Evolutionary conservation across 2,329 filamentous ascomycete genomes (phyloP).

Genomic region (Fusarium falciforme): DNA sequence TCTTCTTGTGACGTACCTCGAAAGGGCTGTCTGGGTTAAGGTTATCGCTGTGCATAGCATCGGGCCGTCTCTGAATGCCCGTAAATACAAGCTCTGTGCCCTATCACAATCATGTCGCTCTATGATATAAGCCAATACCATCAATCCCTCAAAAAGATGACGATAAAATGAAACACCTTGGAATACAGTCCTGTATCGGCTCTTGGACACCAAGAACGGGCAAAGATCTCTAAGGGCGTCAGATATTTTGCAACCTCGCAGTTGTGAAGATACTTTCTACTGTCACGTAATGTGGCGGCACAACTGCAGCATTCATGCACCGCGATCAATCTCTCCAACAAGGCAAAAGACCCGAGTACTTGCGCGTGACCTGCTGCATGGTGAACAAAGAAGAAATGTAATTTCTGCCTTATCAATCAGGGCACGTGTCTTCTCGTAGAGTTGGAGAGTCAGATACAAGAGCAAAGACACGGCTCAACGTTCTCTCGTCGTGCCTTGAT

Average conservation of each 20-base stretch:
- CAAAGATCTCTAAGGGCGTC: too few relatives aligned
- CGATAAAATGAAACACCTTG: neutral
- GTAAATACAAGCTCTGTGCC: neutral
- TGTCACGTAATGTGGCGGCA: neutral
- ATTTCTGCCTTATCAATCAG: neutral
- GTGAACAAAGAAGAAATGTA: neutral
- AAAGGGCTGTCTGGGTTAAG: neutral
- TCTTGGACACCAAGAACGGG: neutral
- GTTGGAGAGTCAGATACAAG: neutral
- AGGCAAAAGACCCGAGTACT: neutral
- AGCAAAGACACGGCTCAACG: neutral
- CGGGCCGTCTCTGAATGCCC: neutral
- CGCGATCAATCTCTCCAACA: neutral
- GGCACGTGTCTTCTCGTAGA: neutral
- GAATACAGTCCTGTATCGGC: neutral
- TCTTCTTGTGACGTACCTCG: neutral
- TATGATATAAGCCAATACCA: neutral
- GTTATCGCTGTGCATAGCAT: neutral
- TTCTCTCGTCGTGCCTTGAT: neutral
- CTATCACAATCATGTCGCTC: neutral
- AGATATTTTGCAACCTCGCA: neutral
- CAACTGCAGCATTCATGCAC: neutral
- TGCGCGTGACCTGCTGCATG: neutral
- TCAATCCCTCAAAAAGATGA: neutral
- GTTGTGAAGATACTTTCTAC: neutral